phyloP scores from a whole-genome alignment of 352 stramenopile genomes.

The Elongisporangium senticosum region DNA sequence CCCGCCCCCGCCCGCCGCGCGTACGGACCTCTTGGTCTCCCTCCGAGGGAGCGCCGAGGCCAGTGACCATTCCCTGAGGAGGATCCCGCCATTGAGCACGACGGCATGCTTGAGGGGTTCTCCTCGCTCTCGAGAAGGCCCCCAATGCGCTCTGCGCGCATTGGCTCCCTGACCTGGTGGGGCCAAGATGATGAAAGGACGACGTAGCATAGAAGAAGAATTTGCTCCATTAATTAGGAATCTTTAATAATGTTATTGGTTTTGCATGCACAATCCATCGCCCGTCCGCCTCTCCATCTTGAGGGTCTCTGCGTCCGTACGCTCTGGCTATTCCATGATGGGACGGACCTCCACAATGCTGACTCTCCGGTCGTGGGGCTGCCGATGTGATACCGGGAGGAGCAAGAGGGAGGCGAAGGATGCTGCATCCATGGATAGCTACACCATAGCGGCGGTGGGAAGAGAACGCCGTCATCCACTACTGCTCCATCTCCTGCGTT shows the following conservation, averaged over 20 bases:
- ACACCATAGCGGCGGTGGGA: background rate
- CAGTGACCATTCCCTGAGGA: background rate
- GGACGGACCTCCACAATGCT: background rate
- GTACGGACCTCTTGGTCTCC: background rate
- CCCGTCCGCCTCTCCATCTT: background rate
- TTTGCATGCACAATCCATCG: background rate
- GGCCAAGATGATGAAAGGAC: background rate
- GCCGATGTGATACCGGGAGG: background rate
- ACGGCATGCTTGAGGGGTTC: background rate
- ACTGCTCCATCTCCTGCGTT: background rate
- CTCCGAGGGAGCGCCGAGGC: background rate
- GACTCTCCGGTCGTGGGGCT: background rate
- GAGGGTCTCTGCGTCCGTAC: background rate
- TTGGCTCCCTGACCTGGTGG: background rate
- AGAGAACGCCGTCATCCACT: background rate
- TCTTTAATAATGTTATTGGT: slow-evolving; percentile 1
- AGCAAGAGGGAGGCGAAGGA: background rate
- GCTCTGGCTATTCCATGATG: background rate
- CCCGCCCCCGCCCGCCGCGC: too few species aligned
- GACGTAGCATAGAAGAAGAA: background rate
- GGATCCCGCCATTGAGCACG: background rate
- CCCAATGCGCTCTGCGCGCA: background rate
- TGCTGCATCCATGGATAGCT: background rate
- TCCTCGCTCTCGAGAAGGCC: background rate
- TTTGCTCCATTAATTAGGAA: background rate